Base-by-base conservation (phyloP, 192 early-diverging fungal species). In the Coemansia sp. region DNA sequence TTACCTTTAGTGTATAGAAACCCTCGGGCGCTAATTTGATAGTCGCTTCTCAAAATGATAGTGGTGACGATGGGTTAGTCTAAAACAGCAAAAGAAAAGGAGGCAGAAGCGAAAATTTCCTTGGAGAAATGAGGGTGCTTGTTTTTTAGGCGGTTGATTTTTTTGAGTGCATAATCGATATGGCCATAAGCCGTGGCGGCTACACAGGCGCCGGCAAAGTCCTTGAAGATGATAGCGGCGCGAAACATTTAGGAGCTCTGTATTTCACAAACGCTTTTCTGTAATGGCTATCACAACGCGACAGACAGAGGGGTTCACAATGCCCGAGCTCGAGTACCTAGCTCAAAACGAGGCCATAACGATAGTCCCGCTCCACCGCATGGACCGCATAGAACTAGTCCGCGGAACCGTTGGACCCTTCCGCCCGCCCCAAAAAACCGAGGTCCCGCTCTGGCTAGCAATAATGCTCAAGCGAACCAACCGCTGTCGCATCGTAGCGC, bases 381-480 rank as follows among this genome's bases (percentile, higher is more conserved):
- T 94, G 73, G 87, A 88, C 14, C 73, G 83, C 64, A 71, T 97
- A 42, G 87, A 93, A 39, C 84, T 96, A 9, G 87, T 96, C 8
- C 85, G 82, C 45, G 92, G 90, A n/a, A 68, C 85, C 3, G 85
- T 88, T 66, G 92, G 92, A 5, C 88, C 93, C 1, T 91, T 98
- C 67, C 85, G 88, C 34, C 95, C 95, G 14, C 91, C 94, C n/a
- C 78, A 87, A 10, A 85, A 85, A 62, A 82, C 86, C 24, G 66
- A 84, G 68, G 94, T 95, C 0, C 94, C 94, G 35, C 75, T 96
- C 21, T 98, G 95, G 95, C 87, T 98, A 42, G 94, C 94, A 9
- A 64, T 93, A 19, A 79, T 87, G 36, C 78, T 98, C 63, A 96
- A 96, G 69, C 87, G 87, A 69, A 88, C 92, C 37, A 87, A 92